A percentile compares a stretch with the other conserved stretches of the same genome.
phyloP scores from a whole-genome alignment of 2,329 filamentous ascomycete species.

The Cyclaneusma minus region DNA sequence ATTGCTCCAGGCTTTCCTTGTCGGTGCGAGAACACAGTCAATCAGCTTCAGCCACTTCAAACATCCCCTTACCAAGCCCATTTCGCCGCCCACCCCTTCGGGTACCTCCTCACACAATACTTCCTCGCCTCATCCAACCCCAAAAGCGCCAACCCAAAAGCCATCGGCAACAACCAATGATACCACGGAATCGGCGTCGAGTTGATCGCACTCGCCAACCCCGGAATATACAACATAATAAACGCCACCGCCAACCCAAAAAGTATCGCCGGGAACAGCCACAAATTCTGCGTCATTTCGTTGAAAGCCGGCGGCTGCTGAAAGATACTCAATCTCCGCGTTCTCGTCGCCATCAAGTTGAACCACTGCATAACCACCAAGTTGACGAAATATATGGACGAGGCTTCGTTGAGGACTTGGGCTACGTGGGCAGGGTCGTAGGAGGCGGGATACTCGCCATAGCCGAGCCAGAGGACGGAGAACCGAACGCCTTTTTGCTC shows the following conservation, averaged over 20 bases:
- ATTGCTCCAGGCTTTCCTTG: no score
- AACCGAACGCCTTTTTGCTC: slow-evolving; percentile 48
- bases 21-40: no score
- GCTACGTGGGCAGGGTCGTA: slow-evolving; percentile 34
- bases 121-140: slow-evolving; percentile 52
- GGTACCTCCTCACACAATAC: slow-evolving; percentile 41
- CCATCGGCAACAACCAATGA: slow-evolving; percentile 61
- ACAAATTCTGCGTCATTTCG: slow-evolving; percentile 45
- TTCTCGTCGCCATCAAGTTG: slow-evolving; percentile 52
- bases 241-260: slow-evolving; percentile 54
- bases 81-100: slow-evolving; percentile 37
- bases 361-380: slow-evolving; percentile 71
- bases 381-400: slow-evolving; percentile 58
- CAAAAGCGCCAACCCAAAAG: slow-evolving; percentile 49
- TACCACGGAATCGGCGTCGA: slow-evolving; percentile 51
- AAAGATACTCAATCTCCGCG: slow-evolving; percentile 47
- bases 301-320: slow-evolving; percentile 56
- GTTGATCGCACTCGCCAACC: slow-evolving; percentile 41
- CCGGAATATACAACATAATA: slow-evolving; percentile 51
- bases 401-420: slow-evolving; percentile 10
- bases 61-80: slow-evolving; percentile 41
- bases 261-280: slow-evolving; percentile 51
- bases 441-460: slow-evolving; percentile 29
- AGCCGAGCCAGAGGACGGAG: slow-evolving; percentile 48
- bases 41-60: no score